Conservation (phyloP, 768 basidiomycete species). For the Psilocybe cubensis region DNA sequence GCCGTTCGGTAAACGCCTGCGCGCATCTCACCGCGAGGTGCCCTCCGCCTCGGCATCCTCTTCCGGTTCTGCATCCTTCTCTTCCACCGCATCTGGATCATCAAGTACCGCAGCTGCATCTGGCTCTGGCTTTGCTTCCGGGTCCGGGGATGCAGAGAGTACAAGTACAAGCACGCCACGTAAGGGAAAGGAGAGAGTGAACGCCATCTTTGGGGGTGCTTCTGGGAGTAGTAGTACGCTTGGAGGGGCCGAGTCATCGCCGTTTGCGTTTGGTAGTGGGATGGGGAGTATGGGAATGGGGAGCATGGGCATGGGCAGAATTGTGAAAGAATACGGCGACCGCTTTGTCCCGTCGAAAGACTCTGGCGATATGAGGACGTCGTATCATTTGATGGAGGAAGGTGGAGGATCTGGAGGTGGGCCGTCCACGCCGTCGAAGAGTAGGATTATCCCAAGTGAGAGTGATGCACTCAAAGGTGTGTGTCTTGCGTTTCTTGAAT, state of each 20-base stretch:
- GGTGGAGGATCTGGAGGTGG: too few species aligned
- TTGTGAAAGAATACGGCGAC: constrained; percentile 54
- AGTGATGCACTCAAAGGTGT: constrained; percentile 78
- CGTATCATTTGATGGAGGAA: constrained; percentile 67
- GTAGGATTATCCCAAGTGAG: constrained; percentile 66
- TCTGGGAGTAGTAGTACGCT: too few species aligned
- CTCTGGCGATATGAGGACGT: constrained; percentile 63
- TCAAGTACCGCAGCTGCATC: too few species aligned
- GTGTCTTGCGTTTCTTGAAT: constrained; percentile 10
- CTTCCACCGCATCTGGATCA: too few species aligned
- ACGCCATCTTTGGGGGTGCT: too few species aligned
- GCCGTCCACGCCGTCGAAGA: constrained; percentile 65
- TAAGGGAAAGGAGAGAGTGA: too few species aligned
- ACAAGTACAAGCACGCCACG: too few species aligned
- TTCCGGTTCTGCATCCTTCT: constrained; percentile 35
- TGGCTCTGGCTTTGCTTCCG: too few species aligned
- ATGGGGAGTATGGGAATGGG: too few species aligned
- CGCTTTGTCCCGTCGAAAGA: constrained; percentile 75
- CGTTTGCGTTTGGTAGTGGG: too few species aligned
- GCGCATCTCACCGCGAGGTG: constrained; percentile 65
- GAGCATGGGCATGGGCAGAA: constrained; percentile 15
- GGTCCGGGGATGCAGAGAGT: too few species aligned
- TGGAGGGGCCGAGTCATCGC: constrained; percentile 36
- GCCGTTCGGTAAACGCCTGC: constrained; percentile 82
- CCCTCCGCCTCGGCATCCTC: constrained; percentile 48